Conservation (phyloP, 176 grass and related monocot species). For the Cenchrus fungigraminus region DNA sequence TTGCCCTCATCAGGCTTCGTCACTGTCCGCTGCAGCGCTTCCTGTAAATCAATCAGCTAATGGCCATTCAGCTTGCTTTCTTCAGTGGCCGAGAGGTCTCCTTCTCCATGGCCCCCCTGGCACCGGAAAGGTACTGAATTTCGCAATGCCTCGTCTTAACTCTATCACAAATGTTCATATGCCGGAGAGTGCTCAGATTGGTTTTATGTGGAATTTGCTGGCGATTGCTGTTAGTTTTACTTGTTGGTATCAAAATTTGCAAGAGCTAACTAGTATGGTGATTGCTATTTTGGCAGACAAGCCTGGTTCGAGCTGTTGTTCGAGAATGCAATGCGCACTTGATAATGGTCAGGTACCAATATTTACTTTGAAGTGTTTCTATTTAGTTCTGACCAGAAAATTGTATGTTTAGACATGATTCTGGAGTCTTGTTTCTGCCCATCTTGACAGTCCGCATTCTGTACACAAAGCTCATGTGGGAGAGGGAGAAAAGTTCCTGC, state of each 20-base stretch:
- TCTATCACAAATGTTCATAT: neutral
- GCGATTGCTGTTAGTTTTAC: neutral
- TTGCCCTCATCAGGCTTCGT: neutral
- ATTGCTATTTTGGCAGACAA: conserved; percentile 63
- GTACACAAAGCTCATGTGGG: conserved; percentile 84
- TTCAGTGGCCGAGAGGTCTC: conserved; percentile 86
- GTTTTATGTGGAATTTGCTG: neutral
- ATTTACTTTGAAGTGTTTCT: neutral
- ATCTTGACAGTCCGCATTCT: conserved; percentile 58
- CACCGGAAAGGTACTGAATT: conserved; percentile 75
- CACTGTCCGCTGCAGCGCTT: neutral
- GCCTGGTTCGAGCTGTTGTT: conserved; percentile 78
- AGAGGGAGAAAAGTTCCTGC: conserved; percentile 80
- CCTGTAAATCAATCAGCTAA: neutral
- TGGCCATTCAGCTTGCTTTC: neutral
- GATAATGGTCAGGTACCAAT: conserved; percentile 65
- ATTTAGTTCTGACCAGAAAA: neutral
- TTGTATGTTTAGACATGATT: neutral
- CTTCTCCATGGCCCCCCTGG: conserved; percentile 87
- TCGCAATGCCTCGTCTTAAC: neutral
- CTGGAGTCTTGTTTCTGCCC: neutral
- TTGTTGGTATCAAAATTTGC: neutral
- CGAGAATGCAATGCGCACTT: conserved; percentile 76
- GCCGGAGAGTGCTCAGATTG: neutral
- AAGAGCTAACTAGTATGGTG: conserved; percentile 2